phyloP scores from a whole-genome alignment of 164 flowering plant genomes.

The Aristolochia fimbriata region DNA sequence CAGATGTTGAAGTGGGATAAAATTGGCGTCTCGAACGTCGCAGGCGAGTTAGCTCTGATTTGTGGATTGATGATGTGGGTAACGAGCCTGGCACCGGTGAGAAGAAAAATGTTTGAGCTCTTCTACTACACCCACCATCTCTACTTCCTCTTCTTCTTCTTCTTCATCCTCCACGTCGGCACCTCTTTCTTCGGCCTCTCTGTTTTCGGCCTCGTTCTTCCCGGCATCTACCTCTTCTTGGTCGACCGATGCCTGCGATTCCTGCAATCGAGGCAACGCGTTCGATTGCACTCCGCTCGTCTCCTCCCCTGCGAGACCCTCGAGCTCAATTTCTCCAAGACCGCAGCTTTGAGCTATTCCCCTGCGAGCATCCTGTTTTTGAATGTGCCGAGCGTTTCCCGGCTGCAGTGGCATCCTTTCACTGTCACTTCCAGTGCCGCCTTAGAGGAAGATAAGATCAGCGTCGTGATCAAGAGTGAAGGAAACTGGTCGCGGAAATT shows the following conservation, averaged over 20 bases:
- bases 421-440: slow-evolving; percentile 47
- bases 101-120: slow-evolving; percentile 62
- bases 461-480: slow-evolving; percentile 37
- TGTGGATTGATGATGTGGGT: slow-evolving; percentile 60
- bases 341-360: slow-evolving; percentile 51
- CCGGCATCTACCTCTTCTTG: slow-evolving; percentile 67
- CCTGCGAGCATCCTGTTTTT: slow-evolving; percentile 51
- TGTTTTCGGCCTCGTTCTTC: slow-evolving; percentile 33
- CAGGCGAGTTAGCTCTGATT: slow-evolving; percentile 62
- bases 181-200: no score
- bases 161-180: slow-evolving; percentile 69
- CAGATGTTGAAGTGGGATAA: slow-evolving; percentile 65
- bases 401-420: slow-evolving; percentile 81
- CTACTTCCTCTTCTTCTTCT: slow-evolving; percentile 58
- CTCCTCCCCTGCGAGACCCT: slow-evolving; percentile 49
- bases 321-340: slow-evolving; percentile 75
- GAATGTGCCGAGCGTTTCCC: slow-evolving; percentile 53
- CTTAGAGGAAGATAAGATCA: slow-evolving; percentile 50
- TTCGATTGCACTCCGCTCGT: slow-evolving; percentile 52
- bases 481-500: slow-evolving; percentile 70
- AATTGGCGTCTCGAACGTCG: slow-evolving; percentile 41
- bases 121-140: slow-evolving; percentile 79
- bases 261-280: slow-evolving; percentile 51
- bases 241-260: slow-evolving; percentile 72
- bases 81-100: slow-evolving; percentile 39